Conservation (phyloP, 2,329 filamentous ascomycete genomes). For the Xylariaceae sp. region DNA sequence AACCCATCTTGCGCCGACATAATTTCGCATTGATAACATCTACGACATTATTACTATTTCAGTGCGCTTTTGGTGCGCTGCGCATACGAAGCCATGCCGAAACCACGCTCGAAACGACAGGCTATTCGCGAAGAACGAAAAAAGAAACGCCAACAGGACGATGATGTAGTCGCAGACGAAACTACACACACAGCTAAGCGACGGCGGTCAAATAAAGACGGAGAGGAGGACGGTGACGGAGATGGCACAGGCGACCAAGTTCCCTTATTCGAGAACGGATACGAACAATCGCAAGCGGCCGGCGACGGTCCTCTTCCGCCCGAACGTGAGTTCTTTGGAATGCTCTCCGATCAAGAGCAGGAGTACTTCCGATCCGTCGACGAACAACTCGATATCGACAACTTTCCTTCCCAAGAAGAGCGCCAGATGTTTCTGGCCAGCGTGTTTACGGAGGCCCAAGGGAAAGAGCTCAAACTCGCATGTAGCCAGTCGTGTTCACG, state of each 20-base stretch:
- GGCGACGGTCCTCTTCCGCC: constrained; percentile 18
- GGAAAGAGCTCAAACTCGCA: constrained; percentile 93
- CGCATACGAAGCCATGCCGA: constrained; percentile 27
- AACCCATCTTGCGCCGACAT: not conserved
- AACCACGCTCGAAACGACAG: constrained; percentile 32
- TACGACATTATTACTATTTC: not conserved
- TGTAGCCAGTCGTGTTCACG: constrained; percentile 94
- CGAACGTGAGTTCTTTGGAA: constrained; percentile 80
- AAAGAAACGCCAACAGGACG: constrained; percentile 27
- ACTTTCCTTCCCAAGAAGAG: constrained; percentile 74
- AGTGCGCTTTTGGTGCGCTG: not conserved
- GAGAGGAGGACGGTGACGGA: constrained; percentile 6
- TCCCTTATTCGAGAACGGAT: constrained; percentile 21
- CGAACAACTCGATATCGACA: constrained; percentile 82
- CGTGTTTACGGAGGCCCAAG: constrained; percentile 78
- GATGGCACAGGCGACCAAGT: constrained; percentile 13
- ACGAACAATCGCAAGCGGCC: constrained; percentile 15
- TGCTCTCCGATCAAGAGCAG: constrained; percentile 88
- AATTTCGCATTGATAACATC: not conserved
- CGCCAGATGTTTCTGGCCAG: constrained; percentile 67
- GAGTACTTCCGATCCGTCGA: constrained; percentile 92
- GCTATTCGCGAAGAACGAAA: constrained; percentile 33
- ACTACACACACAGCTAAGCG: constrained; percentile 21
- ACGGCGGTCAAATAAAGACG: constrained; percentile 26
- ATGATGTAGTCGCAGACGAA: constrained; percentile 17